These are phyloP conservation scores for Diaporthe sp. DNA, from an alignment of 2,329 filamentous ascomycete species.

Conservation along the genomic window DNA sequence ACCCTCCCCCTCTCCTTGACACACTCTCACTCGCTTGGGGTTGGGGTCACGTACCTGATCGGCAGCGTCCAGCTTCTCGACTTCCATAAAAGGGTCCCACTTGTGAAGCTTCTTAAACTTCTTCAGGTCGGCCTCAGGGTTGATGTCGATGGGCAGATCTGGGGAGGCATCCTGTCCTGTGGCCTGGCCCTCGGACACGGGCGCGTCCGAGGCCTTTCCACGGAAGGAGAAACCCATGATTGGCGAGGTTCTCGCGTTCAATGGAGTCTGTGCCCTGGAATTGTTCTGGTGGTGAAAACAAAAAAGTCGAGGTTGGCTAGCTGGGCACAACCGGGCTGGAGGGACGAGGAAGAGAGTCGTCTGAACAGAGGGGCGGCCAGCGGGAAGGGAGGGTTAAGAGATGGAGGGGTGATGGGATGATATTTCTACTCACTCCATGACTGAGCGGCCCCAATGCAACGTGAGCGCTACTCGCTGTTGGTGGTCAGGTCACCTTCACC, in stretches of 20 bases:
- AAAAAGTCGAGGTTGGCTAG: not conserved
- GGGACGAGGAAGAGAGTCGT: not conserved
- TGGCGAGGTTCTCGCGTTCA: not conserved
- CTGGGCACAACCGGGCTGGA: not conserved
- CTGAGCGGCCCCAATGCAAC: not conserved
- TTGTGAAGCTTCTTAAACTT: conserved; percentile 65
- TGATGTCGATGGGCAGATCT: conserved; percentile 16
- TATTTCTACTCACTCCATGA: not conserved
- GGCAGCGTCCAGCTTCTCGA: conserved; percentile 66
- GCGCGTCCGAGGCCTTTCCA: conserved; percentile 28
- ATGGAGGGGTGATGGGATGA: not conserved
- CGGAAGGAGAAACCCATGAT: conserved; percentile 39
- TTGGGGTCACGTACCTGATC: conserved; percentile 58
- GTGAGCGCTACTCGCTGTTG: not conserved
- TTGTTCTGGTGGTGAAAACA: not conserved
- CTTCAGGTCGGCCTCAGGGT: conserved; percentile 42
- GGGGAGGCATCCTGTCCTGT: conserved; percentile 25
- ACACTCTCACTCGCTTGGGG: conserved; percentile 48
- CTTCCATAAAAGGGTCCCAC: conserved; percentile 70
- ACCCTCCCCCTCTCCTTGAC: conserved; percentile 57
- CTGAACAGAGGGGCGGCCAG: too few relatives aligned
- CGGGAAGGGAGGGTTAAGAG: not conserved
- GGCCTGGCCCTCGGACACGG: conserved; percentile 24
- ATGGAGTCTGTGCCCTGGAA: not conserved
- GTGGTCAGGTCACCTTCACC: not conserved